Evolutionary conservation across 225 moss, liverwort and hornwort species (phyloP).

Genomic region (Lunularia cruciata): DNA sequence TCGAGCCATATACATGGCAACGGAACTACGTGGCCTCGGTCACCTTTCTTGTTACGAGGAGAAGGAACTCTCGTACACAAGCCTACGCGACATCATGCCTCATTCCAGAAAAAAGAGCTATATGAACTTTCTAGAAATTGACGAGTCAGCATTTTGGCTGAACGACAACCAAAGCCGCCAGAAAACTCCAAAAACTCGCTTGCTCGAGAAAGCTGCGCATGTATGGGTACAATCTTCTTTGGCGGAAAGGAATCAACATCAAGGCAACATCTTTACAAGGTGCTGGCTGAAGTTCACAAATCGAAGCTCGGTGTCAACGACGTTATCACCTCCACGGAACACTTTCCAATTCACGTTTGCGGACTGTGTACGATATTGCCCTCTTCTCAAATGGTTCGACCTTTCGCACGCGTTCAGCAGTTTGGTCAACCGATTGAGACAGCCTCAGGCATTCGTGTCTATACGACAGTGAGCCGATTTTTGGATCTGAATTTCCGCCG

Average conservation of each 20-base stretch:
- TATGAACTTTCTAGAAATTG: conserved; percentile 11
- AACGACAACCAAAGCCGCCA: conserved; percentile 17
- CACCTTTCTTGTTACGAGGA: conserved; percentile 11
- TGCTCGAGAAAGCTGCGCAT: conserved; percentile 41
- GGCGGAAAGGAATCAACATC: conserved; percentile 24
- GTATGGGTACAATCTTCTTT: conserved; percentile 41
- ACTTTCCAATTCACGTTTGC: conserved; percentile 16
- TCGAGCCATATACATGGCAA: conserved; percentile 15
- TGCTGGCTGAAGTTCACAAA: conserved; percentile 38
- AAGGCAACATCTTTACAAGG: conserved; percentile 32
- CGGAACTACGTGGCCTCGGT: conserved; percentile 33
- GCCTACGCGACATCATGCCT: conserved; percentile 41
- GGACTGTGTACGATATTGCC: conserved; percentile 17
- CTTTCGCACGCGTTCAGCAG: conserved; percentile 12
- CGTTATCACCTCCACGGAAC: not conserved
- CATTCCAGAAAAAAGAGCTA: conserved; percentile 16
- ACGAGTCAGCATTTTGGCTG: conserved; percentile 22
- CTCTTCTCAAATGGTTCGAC: conserved; percentile 38
- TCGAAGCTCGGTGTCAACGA: not conserved
- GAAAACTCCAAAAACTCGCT: conserved; percentile 37
- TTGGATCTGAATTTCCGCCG: conserved; percentile 1
- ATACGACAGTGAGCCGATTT: conserved; percentile 19
- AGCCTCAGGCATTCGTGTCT: conserved; percentile 18
- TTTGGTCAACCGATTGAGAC: conserved; percentile 20
- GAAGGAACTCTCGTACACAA: conserved; percentile 31